Base-by-base conservation (phyloP, 2,329 filamentous ascomycete genomes). In the Neonectria hederae region DNA sequence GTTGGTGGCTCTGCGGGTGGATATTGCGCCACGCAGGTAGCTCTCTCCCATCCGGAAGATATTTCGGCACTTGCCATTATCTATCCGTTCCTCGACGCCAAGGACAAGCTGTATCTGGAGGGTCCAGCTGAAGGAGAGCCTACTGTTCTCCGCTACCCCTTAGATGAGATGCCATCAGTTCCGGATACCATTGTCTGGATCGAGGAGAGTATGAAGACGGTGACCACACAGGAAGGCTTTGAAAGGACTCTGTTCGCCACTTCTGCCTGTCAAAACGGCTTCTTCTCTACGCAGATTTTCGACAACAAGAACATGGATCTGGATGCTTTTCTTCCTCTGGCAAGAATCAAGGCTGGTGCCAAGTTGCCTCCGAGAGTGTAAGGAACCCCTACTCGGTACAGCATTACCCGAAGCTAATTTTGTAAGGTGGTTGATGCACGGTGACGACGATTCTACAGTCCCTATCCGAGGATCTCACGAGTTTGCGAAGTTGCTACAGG, bases 1-100 rank as follows among this genome's bases (percentile, higher is more conserved):
- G 51, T 40, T 2, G 72, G 69, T 9, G 65, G 59, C 2, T 74
- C 70, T 5, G 73, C 74, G 5, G 74, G 74, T 38, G 73, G 74
- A 3, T 76, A 76, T 28, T 63, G 67, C 2, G 64, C 69, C 1
- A 40, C 51, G 1, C 67, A 74, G 42, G 22, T 69, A 1, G 72
- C 70, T 0, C 62, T 76, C 6, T 69, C 69, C 0, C 70, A 76
- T 5, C 67, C 73, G 0, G 59, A 68, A 3, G 70, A 71, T 0
- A 63, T 75, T 21, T 40, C 46, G 0, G 67, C 64, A 0, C 48
- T 74, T 4, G 64, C 67, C 1, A 5, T 69, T 0, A 55, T 68
- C 0, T 76, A 75, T 8, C 74, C 73, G 2, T 19, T 66, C 2
- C 4, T 75, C 0, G 73, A 73, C 17, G 56, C 60, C 4, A 67